Percentiles rank a stretch among this genome's conserved stretches.
Evolutionary conservation across 768 basidiomycete genomes (phyloP).

Genomic region (Piloderma croceum): DNA sequence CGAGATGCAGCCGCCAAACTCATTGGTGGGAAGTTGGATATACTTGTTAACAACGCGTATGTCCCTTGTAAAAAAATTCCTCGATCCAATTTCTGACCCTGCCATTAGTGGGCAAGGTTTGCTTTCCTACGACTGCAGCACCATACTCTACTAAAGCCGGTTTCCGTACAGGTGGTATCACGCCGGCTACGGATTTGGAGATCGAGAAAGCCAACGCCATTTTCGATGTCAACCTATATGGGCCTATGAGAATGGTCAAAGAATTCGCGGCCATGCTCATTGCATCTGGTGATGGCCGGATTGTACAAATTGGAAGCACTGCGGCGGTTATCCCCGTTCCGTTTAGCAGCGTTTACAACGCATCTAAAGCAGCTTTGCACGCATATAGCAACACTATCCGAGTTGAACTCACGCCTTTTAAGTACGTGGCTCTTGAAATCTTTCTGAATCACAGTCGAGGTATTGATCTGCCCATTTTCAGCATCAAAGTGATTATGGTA

Average conservation of each 20-base stretch:
- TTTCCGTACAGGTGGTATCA: slow-evolving; percentile 8
- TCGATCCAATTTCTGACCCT: background rate
- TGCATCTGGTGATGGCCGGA: slow-evolving; percentile 14
- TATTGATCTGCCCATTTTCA: background rate
- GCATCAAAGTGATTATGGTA: background rate
- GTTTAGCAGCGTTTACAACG: slow-evolving; percentile 22
- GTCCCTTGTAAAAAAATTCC: background rate
- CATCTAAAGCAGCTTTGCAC: slow-evolving; percentile 25
- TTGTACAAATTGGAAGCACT: slow-evolving; percentile 23
- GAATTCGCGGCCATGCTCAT: slow-evolving; percentile 21
- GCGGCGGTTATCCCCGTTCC: slow-evolving; percentile 21
- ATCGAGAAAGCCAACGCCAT: slow-evolving; percentile 13
- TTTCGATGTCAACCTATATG: slow-evolving; percentile 26
- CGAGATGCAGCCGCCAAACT: slow-evolving; percentile 5
- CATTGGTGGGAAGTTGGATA: slow-evolving; percentile 15
- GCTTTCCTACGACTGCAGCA: background rate
- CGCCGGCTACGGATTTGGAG: slow-evolving; percentile 16
- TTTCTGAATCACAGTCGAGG: background rate
- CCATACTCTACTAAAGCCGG: background rate
- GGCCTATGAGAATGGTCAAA: slow-evolving; percentile 18
- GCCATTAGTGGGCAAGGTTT: slow-evolving; percentile 11
- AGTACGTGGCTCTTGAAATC: slow-evolving; percentile 8
- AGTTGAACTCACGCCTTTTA: slow-evolving; percentile 26
- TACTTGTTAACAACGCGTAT: slow-evolving; percentile 18
- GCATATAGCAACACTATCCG: slow-evolving; percentile 23